Conservation (phyloP, 192 early-diverging fungal genomes). For the Coemansia sp. region DNA sequence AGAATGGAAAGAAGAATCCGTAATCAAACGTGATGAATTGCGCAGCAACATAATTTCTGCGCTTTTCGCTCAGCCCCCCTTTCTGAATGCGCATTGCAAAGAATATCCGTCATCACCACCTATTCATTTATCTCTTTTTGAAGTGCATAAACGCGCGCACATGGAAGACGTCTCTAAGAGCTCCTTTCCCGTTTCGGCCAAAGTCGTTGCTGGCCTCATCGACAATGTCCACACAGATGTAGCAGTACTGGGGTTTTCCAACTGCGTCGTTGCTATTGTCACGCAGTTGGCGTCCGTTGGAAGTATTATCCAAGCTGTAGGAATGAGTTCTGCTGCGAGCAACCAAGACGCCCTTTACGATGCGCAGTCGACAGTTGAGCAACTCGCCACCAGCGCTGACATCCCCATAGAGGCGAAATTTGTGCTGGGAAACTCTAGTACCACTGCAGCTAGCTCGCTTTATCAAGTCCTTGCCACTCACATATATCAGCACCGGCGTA, state of each 20-base stretch:
- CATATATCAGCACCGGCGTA: conserved; percentile 28
- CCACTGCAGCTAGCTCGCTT: conserved; percentile 28
- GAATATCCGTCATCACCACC: no score
- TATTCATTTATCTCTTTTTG: no score
- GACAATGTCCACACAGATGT: conserved; percentile 44
- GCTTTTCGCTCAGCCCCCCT: background rate
- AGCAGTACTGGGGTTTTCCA: conserved; percentile 46
- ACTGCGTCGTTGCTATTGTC: conserved; percentile 42
- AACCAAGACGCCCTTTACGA: background rate
- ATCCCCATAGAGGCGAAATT: conserved; percentile 44
- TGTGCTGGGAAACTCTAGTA: conserved; percentile 27
- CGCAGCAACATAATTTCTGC: background rate
- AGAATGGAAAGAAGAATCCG: background rate
- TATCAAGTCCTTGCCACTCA: conserved; percentile 43
- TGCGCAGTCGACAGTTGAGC: conserved; percentile 8
- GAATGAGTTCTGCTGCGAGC: background rate
- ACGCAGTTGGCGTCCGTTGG: conserved; percentile 45
- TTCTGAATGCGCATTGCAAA: background rate
- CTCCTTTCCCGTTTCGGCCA: conserved; percentile 31
- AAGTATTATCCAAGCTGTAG: conserved; percentile 34
- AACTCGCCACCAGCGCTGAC: conserved; percentile 14
- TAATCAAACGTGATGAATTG: background rate
- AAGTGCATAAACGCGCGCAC: background rate
- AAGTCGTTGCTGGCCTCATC: conserved; percentile 29
- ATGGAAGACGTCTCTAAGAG: conserved; percentile 5